These are phyloP conservation scores for Evansstolkia leycettana DNA, from an alignment of 495 filamentous ascomycete species.

Conservation along the genomic window DNA sequence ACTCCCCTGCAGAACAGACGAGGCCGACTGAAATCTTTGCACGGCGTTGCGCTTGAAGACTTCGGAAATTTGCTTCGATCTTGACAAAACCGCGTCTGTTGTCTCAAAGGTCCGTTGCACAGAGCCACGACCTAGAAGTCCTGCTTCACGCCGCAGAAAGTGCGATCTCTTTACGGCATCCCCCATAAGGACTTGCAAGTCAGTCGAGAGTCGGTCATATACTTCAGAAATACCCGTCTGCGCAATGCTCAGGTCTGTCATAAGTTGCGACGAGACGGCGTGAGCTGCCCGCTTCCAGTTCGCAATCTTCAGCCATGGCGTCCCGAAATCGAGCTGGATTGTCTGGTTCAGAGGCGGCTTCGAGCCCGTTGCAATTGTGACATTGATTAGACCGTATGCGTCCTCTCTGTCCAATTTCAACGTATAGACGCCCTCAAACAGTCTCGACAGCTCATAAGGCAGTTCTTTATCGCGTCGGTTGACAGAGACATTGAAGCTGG, in stretches of 20 bases:
- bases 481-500: slow-evolving; percentile 40
- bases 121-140: slow-evolving; percentile 15
- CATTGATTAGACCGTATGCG: slow-evolving; percentile 44
- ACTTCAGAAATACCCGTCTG: slow-evolving; percentile 29
- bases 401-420: slow-evolving; percentile 45
- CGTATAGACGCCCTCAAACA: slow-evolving; percentile 48
- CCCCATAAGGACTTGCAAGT: slow-evolving; percentile 35
- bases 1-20: slow-evolving; percentile 18
- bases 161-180: slow-evolving; percentile 34
- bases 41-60: slow-evolving; percentile 22
- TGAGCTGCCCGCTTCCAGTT: slow-evolving; percentile 43
- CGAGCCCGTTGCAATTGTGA: slow-evolving; percentile 41
- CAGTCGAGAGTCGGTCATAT: slow-evolving; percentile 34
- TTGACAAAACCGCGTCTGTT: slow-evolving; percentile 18
- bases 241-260: slow-evolving; percentile 29
- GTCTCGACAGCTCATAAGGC: slow-evolving; percentile 34
- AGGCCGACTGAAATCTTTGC: slow-evolving; percentile 21
- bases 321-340: slow-evolving; percentile 47
- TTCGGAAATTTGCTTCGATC: slow-evolving; percentile 26
- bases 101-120: slow-evolving; percentile 9
- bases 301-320: slow-evolving; percentile 45
- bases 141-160: slow-evolving; percentile 19
- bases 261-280: slow-evolving; percentile 26
- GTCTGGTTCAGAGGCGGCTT: slow-evolving; percentile 41
- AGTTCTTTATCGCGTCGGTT: slow-evolving; percentile 29